These are phyloP conservation scores for Colletotrichum musae DNA, from an alignment of 2,329 filamentous ascomycete genomes.

Conservation along the genomic window DNA sequence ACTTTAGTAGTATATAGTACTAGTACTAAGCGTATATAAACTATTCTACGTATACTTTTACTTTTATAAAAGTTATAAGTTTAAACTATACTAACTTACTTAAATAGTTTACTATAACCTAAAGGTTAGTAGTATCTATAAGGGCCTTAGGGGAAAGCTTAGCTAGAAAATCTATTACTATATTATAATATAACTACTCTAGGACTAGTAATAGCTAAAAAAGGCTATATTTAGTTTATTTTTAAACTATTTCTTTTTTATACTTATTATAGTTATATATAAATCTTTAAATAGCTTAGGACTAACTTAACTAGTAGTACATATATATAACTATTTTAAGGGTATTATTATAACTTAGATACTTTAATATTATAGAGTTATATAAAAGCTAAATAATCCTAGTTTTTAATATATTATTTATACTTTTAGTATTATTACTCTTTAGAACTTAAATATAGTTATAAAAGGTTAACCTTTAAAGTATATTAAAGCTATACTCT, in stretches of 20 bases:
- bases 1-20: neutral
- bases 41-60: too few relatives aligned
- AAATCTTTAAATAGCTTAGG: neutral
- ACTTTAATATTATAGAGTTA: conserved; percentile 1
- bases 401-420: neutral
- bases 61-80: too few relatives aligned
- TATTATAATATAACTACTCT: conserved; percentile 4
- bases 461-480: conserved; percentile 15
- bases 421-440: neutral
- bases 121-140: too few relatives aligned
- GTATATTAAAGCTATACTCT: conserved; percentile 11
- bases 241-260: conserved; percentile 13
- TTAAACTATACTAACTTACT: too few relatives aligned
- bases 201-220: neutral
- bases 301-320: neutral
- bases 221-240: conserved; percentile 1
- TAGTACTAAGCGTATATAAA: neutral
- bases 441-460: neutral
- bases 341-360: conserved; percentile 15
- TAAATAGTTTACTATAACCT: too few relatives aligned
- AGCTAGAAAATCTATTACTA: conserved; percentile 1
- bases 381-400: conserved; percentile 7
- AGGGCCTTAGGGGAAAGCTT: neutral
- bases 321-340: neutral
- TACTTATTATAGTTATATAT: conserved; percentile 9